phyloP scores from a whole-genome alignment of 805 yeast genomes.

The Candida pseudofarinosa region DNA sequence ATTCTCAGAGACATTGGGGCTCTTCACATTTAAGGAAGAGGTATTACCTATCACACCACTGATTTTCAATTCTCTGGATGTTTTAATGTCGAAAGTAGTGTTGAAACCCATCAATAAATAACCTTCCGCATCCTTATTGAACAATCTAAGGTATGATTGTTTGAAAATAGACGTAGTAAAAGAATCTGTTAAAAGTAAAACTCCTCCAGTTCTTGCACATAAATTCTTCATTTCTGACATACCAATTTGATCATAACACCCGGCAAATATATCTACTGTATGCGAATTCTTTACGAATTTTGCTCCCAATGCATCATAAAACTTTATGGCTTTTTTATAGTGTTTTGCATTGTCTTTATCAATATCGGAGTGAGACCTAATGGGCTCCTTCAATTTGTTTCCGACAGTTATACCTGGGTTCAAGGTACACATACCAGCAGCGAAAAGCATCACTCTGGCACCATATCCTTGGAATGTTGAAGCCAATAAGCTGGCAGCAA shows the following conservation, averaged over 20 bases:
- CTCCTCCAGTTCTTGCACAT: conserved; percentile 87
- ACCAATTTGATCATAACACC: conserved; percentile 95
- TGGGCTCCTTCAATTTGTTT: conserved; percentile 87
- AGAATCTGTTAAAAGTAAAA: conserved; percentile 81
- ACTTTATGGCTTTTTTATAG: conserved; percentile 79
- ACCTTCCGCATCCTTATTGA: conserved; percentile 83
- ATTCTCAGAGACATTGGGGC: conserved; percentile 79
- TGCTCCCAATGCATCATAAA: conserved; percentile 69
- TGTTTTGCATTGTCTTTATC: conserved; percentile 87
- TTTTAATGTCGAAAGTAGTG: conserved; percentile 82
- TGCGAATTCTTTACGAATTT: conserved; percentile 71
- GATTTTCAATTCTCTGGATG: conserved; percentile 81
- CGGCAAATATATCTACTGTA: conserved; percentile 86
- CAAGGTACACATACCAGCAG: conserved; percentile 94
- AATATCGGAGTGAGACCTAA: conserved; percentile 95
- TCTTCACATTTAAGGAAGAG: conserved; percentile 62
- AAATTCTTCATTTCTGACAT: conserved; percentile 88
- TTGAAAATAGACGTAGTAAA: conserved; percentile 93
- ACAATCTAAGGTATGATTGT: conserved; percentile 83
- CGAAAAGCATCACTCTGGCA: conserved; percentile 82
- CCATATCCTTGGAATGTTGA: conserved; percentile 81
- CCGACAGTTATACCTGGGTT: conserved; percentile 95
- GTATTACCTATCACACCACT: conserved; percentile 95
- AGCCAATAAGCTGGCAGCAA: conserved; percentile 79
- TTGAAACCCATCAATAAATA: conserved; percentile 86